Conservation (phyloP, 495 filamentous ascomycete species). For the Poronia punctata region DNA sequence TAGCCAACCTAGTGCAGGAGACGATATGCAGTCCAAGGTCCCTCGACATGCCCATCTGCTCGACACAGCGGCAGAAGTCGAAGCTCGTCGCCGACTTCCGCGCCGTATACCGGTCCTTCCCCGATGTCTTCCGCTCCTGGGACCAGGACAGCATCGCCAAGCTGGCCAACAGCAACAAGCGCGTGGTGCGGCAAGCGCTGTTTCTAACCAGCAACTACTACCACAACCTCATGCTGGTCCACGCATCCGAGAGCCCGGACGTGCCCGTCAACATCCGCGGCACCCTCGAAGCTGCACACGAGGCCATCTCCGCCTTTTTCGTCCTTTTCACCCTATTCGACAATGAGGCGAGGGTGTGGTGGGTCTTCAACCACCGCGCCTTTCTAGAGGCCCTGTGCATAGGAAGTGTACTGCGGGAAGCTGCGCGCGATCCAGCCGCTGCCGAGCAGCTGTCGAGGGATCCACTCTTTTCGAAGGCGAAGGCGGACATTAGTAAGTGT, state of each 20-base stretch:
- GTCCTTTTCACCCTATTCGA: conserved; percentile 55
- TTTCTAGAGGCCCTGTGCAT: conserved; percentile 60
- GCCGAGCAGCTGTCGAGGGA: conserved; percentile 36
- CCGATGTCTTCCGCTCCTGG: conserved; percentile 54
- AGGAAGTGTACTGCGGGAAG: conserved; percentile 38
- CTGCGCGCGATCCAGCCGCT: conserved; percentile 25
- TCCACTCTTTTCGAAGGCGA: conserved; percentile 47
- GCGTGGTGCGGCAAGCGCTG: conserved; percentile 58
- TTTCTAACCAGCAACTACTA: conserved; percentile 66
- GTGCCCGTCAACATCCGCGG: conserved; percentile 55
- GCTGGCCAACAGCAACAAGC: conserved; percentile 45
- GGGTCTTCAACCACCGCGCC: conserved; percentile 68
- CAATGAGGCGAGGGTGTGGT: conserved; percentile 64
- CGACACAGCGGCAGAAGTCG: conserved; percentile 50
- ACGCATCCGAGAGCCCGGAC: conserved; percentile 52
- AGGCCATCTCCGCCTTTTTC: conserved; percentile 58
- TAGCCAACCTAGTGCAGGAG: conserved; percentile 64
- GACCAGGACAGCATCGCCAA: conserved; percentile 45
- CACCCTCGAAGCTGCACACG: conserved; percentile 62
- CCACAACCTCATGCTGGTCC: conserved; percentile 66
- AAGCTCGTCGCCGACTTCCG: conserved; percentile 56
- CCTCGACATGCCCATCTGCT: conserved; percentile 56
- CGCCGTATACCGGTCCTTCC: conserved; percentile 56
- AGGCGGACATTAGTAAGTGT: conserved; percentile 48
- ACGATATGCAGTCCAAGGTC: conserved; percentile 61